Evolutionary conservation across 768 basidiomycete species (phyloP).

Genomic region (Scleroderma citrinum): DNA sequence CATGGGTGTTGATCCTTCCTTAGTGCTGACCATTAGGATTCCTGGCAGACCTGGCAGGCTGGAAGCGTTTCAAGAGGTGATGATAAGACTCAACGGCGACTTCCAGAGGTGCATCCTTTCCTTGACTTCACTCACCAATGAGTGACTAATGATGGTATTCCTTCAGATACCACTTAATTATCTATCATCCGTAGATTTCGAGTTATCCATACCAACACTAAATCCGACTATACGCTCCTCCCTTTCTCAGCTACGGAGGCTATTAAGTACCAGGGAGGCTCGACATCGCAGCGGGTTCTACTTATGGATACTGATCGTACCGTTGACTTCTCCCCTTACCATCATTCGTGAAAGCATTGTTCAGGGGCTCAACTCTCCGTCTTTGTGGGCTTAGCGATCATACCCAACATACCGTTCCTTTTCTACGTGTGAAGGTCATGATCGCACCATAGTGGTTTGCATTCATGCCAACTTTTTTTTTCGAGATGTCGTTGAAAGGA

Average conservation of each 20-base stretch:
- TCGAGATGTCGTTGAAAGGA: neutral
- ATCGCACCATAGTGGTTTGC: conserved; percentile 73
- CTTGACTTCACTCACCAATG: neutral
- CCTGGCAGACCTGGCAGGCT: conserved; percentile 14
- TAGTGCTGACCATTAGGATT: conserved; percentile 47
- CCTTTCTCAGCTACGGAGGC: conserved; percentile 40
- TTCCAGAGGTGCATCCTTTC: neutral
- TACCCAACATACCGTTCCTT: conserved; percentile 83
- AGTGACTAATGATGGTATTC: neutral
- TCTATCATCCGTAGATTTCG: conserved; percentile 48
- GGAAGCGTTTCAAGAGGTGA: conserved; percentile 10
- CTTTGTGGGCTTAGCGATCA: conserved; percentile 52
- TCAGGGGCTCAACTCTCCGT: neutral
- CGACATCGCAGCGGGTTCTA: conserved; percentile 61
- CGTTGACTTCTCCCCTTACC: conserved; percentile 71
- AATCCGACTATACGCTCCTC: conserved; percentile 26
- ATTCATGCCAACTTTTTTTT: neutral
- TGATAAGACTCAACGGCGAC: neutral
- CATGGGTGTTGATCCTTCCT: conserved; percentile 63
- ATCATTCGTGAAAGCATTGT: conserved; percentile 56
- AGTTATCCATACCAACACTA: conserved; percentile 28
- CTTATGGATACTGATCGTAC: conserved; percentile 59
- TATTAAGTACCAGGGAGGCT: conserved; percentile 52
- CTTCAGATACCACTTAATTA: conserved; percentile 48
- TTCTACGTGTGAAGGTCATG: conserved; percentile 83